Percentiles rank a stretch among this genome's conserved stretches.
Evolutionary conservation across 805 yeast species (phyloP).

Genomic region (Yamadazyma nakazawae): DNA sequence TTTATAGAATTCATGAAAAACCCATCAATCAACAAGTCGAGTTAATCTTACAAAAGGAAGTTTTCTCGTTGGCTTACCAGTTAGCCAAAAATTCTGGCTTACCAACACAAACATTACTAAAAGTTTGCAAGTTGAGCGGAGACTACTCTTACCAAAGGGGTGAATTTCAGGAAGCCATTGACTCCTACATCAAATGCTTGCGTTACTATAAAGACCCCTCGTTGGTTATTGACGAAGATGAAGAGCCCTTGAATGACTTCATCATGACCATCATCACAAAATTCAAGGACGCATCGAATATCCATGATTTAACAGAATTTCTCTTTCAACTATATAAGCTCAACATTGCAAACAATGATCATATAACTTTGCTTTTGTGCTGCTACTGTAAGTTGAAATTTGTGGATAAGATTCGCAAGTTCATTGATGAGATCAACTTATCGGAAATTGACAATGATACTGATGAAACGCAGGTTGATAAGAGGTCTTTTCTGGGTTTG

Average conservation of each 20-base stretch:
- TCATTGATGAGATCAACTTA: slow-evolving; percentile 44
- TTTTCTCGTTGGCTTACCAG: slow-evolving; percentile 69
- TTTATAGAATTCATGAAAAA: slow-evolving; percentile 67
- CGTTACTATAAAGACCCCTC: slow-evolving; percentile 17
- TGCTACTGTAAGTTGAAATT: slow-evolving; percentile 75
- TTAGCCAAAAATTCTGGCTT: slow-evolving; percentile 48
- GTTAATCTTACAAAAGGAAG: slow-evolving; percentile 62
- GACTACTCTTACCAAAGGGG: slow-evolving; percentile 67
- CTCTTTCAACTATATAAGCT: slow-evolving; percentile 56
- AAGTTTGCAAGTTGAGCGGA: slow-evolving; percentile 52
- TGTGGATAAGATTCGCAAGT: slow-evolving; percentile 52
- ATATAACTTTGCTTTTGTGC: slow-evolving; percentile 73
- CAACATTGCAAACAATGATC: slow-evolving; percentile 67
- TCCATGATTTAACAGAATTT: slow-evolving; percentile 59
- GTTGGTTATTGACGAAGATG: slow-evolving; percentile 12
- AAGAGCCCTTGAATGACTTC: slow-evolving; percentile 32
- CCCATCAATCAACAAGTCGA: slow-evolving; percentile 65
- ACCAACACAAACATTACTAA: slow-evolving; percentile 25
- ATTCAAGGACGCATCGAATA: slow-evolving; percentile 74
- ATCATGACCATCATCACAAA: slow-evolving; percentile 75
- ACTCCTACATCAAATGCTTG: slow-evolving; percentile 59
- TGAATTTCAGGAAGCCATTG: slow-evolving; percentile 65
- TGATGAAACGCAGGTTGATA: slow-evolving; percentile 2
- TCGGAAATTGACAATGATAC: slow-evolving; percentile 9
- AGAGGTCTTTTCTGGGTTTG: slow-evolving; percentile 37